Evolutionary conservation across 495 filamentous ascomycete genomes (phyloP), one percentile per base, ranked within the genome.

Genomic region (Aspergillus avenaceus): DNA sequence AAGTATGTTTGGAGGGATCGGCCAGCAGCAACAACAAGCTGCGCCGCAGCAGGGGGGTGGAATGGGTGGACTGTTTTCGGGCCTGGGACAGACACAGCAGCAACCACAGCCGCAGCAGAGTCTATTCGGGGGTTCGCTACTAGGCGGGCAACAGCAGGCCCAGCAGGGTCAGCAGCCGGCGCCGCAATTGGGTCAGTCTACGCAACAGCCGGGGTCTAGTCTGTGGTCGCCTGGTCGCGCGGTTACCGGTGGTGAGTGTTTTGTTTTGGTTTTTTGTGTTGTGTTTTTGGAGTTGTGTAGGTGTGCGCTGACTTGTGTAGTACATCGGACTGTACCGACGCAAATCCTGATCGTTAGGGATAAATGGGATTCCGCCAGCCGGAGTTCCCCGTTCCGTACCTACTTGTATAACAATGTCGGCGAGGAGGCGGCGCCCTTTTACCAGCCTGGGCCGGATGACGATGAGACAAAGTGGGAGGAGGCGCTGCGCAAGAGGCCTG

Each of bases 371-470:
- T 81, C 88, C 1, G 64, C 71, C 7, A 81, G 74, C 59, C 81
- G 79, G 9, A 75, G 81, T 52, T 95, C 88, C 50, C 84, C 80
- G 5, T 95, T 99, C 72, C 85, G 90, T 60, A 74, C 86, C 46
- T 97, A 98, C 64, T 87, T 97, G 64, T 98, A 97, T 74, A 97
- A 98, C 69, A 79, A 85, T 54, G 89, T 96, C 47, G 82, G 84
- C 14, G 83, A 90, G 55, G 82, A 87, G 16, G 73, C 80, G 45
- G 86, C 87, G 7, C 88, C 90, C 3, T 92, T 88, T 69, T 97
- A 87, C 67, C 81, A 84, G 52, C 91, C 91, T 5, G 76, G 79
- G 1, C 73, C 85, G 13, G 73, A 81, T 49, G 93, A 97, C 56
- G 85, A 95, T 66, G 80, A 84, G 21, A 77, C 80, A 27, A 91